Evolutionary conservation across 208 protist genomes (phyloP), one percentile per base, ranked within the genome.

Genomic region (Leishmania martiniquensis): DNA sequence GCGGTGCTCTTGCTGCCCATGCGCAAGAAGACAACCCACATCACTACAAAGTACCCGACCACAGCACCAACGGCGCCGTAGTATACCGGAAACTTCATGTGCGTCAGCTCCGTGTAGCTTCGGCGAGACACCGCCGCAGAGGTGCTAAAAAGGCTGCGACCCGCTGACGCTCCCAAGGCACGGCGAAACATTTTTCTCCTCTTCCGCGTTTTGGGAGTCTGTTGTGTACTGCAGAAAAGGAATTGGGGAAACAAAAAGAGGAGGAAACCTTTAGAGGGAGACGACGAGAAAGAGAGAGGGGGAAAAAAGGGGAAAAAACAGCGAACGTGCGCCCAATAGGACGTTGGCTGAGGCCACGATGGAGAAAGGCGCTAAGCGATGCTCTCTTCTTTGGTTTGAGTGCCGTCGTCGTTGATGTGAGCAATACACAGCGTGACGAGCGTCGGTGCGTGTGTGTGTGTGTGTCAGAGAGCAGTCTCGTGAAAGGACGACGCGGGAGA

Each of bases 21-120:
- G 81, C 84, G 85, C 32, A 82, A 65, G 75, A 93, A 94, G 71
- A 95, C 57, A 60, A 93, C 25, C 90, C 89, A 97, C 86, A 95
- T 89, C 29, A 93, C 85, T 17, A 89, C 29, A 72, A 95, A 93
- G 82, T 97, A 97, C 42, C 87, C 88, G 13, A 86, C 65, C 44
- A 97, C 74, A 60, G 42, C 68, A 25, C 45, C 44, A 10, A 88
- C 60, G 42, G 89, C 91, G 62, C 77, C 77, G 62, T 69, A 83
- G 84, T 93, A 84, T 15, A 90, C 83, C 42, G 93, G 91, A 82
- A 89, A 97, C 88, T 97, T 93, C 72, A 95, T 86, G 85, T 95
- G 91, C 59, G 95, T 83, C 83, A 93, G 89, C 74, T 94, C 87
- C 62, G 91, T 95, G 86, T 93, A 95, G 74, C 72, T 78, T 55